A percentile compares a stretch with the other conserved stretches of the same genome.
Evolutionary conservation across 2,329 filamentous ascomycete genomes (phyloP).

Genomic region (Pezicula neosporulosa): DNA sequence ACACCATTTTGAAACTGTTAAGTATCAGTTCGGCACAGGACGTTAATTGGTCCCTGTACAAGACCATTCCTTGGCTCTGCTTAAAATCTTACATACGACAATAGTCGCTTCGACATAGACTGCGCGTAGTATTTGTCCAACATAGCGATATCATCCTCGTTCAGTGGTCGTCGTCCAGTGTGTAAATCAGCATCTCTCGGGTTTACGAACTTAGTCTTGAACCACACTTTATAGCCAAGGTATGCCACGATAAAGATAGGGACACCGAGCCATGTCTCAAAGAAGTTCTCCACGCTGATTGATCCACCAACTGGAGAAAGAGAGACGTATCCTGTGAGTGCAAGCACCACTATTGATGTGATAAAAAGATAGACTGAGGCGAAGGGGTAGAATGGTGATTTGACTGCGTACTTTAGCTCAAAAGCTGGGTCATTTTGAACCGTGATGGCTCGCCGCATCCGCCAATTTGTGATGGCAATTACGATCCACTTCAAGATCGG

Average conservation of each 20-base stretch:
- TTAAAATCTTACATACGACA: background rate
- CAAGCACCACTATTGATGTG: background rate
- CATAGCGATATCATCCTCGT: background rate
- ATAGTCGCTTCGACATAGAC: background rate
- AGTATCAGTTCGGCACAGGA: too few relatives aligned
- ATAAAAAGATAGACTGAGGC: constrained; percentile 1
- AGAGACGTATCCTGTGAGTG: background rate
- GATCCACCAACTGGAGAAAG: background rate
- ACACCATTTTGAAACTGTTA: too few relatives aligned
- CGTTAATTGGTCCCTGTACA: too few relatives aligned
- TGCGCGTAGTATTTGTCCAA: background rate
- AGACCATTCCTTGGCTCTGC: too few relatives aligned
- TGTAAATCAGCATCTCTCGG: background rate
- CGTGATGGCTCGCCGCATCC: background rate
- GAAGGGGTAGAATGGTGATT: background rate
- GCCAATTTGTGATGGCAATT: background rate
- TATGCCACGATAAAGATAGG: background rate
- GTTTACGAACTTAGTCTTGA: background rate
- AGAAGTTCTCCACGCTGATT: background rate
- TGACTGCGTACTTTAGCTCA: background rate
- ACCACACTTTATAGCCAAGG: background rate
- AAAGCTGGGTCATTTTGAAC: background rate
- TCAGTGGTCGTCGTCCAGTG: background rate
- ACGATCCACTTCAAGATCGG: background rate
- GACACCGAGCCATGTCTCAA: background rate